phyloP scores from a whole-genome alignment of 129 eudicot genomes.

The Arctium lappa region DNA sequence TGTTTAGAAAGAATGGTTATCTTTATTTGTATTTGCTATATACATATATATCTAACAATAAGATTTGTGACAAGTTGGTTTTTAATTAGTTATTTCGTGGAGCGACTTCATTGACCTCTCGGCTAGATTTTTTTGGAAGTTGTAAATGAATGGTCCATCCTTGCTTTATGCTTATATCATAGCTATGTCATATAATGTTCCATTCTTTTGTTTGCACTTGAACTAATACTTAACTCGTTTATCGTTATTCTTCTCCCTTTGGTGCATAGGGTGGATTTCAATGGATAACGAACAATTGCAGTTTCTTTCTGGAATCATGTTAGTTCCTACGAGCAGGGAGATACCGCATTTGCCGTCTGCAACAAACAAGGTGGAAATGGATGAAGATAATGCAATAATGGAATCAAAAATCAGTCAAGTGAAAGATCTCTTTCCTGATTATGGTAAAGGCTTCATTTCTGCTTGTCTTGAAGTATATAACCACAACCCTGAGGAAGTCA shows the following conservation, averaged over 20 bases:
- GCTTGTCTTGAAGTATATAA: constrained; percentile 94
- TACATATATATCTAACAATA: no score
- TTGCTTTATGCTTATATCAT: no score
- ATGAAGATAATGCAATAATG: constrained; percentile 70
- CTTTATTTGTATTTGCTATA: no score
- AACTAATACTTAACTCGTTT: not conserved
- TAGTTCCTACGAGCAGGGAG: constrained; percentile 19
- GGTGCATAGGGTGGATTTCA: constrained; percentile 64
- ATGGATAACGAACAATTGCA: constrained; percentile 69
- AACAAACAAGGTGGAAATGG: constrained; percentile 37
- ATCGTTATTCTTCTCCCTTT: constrained; percentile 1
- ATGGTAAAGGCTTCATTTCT: constrained; percentile 75
- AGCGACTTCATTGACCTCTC: no score
- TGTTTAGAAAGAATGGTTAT: no score
- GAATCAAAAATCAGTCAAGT: constrained; percentile 95
- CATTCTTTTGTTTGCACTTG: not conserved
- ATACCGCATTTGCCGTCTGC: constrained; percentile 16
- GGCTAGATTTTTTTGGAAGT: no score
- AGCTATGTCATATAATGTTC: no score
- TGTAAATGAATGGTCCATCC: no score
- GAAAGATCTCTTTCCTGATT: constrained; percentile 90
- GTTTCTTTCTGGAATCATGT: constrained; percentile 52
- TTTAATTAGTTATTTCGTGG: not conserved
- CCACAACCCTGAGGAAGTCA: constrained; percentile 83
- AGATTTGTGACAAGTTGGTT: no score